phyloP scores from a whole-genome alignment of 2,329 filamentous ascomycete species.

The Botrytis porri region DNA sequence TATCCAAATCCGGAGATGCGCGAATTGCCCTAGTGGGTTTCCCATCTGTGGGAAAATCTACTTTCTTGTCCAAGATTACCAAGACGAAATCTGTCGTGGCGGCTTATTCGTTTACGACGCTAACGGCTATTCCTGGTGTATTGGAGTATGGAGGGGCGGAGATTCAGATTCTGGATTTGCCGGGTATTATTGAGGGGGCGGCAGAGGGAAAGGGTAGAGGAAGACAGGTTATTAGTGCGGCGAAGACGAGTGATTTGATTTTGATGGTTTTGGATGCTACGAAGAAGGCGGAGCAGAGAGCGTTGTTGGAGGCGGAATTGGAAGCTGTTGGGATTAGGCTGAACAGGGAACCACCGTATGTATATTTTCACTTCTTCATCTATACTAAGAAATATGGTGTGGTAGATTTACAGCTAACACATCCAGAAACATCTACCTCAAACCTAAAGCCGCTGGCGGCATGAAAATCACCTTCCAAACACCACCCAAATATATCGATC shows the following conservation, averaged over 20 bases:
- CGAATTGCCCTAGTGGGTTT: constrained; percentile 98
- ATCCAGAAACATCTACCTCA: constrained; percentile 89
- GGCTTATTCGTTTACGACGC: constrained; percentile 93
- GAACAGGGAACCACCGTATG: constrained; percentile 85
- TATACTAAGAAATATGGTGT: too few species aligned
- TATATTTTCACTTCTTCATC: background rate
- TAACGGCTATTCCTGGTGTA: constrained; percentile 95
- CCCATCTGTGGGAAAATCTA: constrained; percentile 97
- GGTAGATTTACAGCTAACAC: background rate
- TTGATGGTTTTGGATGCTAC: constrained; percentile 97
- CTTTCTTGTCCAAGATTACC: constrained; percentile 97
- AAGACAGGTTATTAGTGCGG: constrained; percentile 93
- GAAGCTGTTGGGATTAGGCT: constrained; percentile 93
- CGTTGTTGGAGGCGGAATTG: constrained; percentile 84
- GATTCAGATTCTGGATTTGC: constrained; percentile 95
- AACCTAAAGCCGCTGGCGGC: constrained; percentile 90
- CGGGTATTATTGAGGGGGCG: constrained; percentile 97
- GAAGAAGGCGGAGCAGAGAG: constrained; percentile 90
- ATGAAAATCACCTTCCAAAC: constrained; percentile 97
- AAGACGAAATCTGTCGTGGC: constrained; percentile 97
- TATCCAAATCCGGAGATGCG: constrained; percentile 94
- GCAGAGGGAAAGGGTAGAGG: constrained; percentile 94
- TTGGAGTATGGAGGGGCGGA: constrained; percentile 97
- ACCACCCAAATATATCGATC: constrained; percentile 86
- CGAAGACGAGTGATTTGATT: constrained; percentile 96